Conservation (phyloP, 257 asterid species). For the Anisodus tanguticus region DNA sequence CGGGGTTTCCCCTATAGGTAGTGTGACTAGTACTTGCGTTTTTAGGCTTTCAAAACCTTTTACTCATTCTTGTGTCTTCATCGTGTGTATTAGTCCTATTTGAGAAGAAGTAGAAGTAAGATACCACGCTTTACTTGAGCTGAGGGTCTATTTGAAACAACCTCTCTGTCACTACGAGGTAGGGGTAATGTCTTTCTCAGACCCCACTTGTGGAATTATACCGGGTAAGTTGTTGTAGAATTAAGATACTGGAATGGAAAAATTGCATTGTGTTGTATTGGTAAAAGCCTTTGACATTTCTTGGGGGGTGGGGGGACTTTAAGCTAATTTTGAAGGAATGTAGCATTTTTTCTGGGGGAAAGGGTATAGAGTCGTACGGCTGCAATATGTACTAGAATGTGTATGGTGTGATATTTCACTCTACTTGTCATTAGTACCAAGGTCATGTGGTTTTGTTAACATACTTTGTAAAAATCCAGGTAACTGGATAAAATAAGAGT, state of each 20-base stretch:
- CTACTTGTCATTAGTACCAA: neutral
- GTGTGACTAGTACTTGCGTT: neutral
- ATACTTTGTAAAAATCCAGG: neutral
- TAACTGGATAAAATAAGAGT: neutral
- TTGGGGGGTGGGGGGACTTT: neutral
- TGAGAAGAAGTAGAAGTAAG: neutral
- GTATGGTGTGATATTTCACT: constrained; percentile 10
- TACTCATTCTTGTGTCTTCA: neutral
- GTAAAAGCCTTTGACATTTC: neutral
- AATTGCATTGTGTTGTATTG: neutral
- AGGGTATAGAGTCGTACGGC: neutral
- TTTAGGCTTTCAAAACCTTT: neutral
- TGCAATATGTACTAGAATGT: neutral
- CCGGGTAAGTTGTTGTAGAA: neutral
- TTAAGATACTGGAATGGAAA: neutral
- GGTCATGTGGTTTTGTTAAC: neutral
- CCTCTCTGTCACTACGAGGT: no score
- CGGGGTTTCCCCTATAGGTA: neutral
- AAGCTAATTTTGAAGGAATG: no score
- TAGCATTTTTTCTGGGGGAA: neutral
- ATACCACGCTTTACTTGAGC: neutral
- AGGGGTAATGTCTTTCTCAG: no score
- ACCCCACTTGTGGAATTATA: no score
- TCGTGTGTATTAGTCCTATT: neutral
- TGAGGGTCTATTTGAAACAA: no score